Conservation (phyloP, 2,329 filamentous ascomycete species). For the Trichoderma aggressivum region DNA sequence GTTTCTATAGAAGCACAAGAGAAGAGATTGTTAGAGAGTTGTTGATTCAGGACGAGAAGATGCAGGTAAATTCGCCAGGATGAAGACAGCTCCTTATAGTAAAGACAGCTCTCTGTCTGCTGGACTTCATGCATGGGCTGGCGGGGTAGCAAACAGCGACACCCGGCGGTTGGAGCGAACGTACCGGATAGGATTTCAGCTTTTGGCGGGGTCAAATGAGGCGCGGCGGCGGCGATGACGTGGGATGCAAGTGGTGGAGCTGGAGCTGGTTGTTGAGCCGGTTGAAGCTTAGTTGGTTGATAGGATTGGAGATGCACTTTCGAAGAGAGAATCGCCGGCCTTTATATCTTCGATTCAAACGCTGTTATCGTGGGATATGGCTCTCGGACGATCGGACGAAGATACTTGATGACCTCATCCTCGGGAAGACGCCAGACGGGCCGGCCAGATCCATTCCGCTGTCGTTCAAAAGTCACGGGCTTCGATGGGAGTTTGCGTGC, state of each 20-base stretch:
- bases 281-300: conserved; percentile 2
- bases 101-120: not conserved
- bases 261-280: not conserved
- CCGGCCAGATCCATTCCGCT: not conserved
- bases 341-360: not conserved
- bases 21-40: not conserved
- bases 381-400: not conserved
- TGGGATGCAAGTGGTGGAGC: conserved; percentile 1
- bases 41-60: not conserved
- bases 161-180: not conserved
- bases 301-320: not conserved
- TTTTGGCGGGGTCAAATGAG: conserved; percentile 13
- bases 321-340: not conserved
- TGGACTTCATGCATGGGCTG: not conserved
- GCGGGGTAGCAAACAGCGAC: conserved; percentile 5
- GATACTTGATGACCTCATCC: not conserved
- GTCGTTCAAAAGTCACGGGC: not conserved
- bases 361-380: not conserved
- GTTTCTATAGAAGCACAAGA: not conserved
- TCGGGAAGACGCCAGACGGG: not conserved
- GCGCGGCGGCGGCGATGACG: conserved; percentile 18
- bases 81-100: not conserved
- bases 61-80: not conserved
- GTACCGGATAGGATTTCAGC: conserved; percentile 11
- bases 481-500: not conserved